Conservation (phyloP, 2,329 filamentous ascomycete species). For the Aureobasidium sp. region DNA sequence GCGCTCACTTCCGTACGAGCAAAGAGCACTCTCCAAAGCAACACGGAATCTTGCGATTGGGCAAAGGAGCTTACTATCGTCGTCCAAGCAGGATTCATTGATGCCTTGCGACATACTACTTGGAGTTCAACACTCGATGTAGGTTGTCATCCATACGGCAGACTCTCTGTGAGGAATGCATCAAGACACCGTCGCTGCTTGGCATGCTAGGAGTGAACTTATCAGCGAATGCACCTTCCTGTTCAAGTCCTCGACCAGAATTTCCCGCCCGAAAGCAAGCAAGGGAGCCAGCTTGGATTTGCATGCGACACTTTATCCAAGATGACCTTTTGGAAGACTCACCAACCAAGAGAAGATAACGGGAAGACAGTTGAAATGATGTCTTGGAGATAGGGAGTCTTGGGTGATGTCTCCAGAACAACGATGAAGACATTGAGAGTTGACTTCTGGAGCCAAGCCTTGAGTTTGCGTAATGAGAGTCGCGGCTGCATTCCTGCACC, state of each 20-base stretch:
- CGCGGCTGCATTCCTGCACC: not conserved
- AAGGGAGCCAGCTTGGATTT: not conserved
- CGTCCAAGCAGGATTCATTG: too few species aligned
- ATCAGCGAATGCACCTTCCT: not conserved
- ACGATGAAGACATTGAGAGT: not conserved
- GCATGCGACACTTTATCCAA: not conserved
- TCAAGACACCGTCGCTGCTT: not conserved
- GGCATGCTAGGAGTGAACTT: not conserved
- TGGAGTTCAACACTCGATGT: too few species aligned
- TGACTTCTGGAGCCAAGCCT: too few species aligned
- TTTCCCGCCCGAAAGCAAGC: not conserved
- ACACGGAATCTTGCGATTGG: too few species aligned
- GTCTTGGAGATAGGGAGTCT: too few species aligned
- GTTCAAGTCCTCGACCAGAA: not conserved
- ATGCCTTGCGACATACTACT: not conserved
- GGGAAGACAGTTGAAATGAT: too few species aligned
- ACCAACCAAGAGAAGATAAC: not conserved
- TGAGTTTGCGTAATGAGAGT: too few species aligned
- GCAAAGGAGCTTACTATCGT: too few species aligned
- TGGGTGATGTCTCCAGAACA: not conserved
- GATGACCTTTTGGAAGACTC: not conserved
- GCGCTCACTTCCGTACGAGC: too few species aligned
- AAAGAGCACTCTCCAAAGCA: too few species aligned
- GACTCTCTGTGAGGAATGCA: not conserved
- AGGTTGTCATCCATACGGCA: too few species aligned